phyloP scores from a whole-genome alignment of 768 basidiomycete species.

The Mycena amicta region DNA sequence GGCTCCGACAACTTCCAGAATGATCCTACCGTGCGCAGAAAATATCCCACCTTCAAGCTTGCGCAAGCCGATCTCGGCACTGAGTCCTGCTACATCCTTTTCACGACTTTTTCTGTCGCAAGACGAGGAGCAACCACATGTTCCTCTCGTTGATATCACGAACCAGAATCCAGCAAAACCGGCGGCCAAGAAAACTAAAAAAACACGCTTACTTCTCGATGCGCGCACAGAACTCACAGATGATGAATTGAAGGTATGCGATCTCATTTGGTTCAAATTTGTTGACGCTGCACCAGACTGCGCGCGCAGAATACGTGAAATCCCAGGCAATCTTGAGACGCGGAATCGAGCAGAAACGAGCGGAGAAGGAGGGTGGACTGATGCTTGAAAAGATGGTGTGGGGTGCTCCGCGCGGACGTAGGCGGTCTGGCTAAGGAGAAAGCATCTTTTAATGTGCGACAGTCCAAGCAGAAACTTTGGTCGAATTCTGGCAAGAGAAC shows the following conservation, averaged over 20 bases:
- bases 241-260: slow-evolving; percentile 70
- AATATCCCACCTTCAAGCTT: slow-evolving; percentile 19
- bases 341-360: slow-evolving; percentile 52
- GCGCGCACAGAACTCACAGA: slow-evolving; percentile 79
- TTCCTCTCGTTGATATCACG: slow-evolving; percentile 34
- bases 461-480: slow-evolving; percentile 71
- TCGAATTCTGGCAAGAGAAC: slow-evolving; percentile 74
- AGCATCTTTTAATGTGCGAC: neutral
- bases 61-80: slow-evolving; percentile 3
- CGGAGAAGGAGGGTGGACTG: slow-evolving; percentile 55
- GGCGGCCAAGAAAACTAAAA: slow-evolving; percentile 40
- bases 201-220: slow-evolving; percentile 66
- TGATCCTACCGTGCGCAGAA: too few relatives aligned
- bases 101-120: slow-evolving; percentile 45
- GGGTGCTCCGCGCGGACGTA: slow-evolving; percentile 67
- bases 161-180: slow-evolving; percentile 22
- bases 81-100: slow-evolving; percentile 41
- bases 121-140: slow-evolving; percentile 32
- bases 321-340: slow-evolving; percentile 58
- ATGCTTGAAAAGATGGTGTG: slow-evolving; percentile 67
- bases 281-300: slow-evolving; percentile 40
- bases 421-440: slow-evolving; percentile 24
- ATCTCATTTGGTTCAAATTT: neutral
- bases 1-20: too few relatives aligned
- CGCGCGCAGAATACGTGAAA: slow-evolving; percentile 68